phyloP scores from a whole-genome alignment of 305 asterid genomes.

The Nicotiana rustica region DNA sequence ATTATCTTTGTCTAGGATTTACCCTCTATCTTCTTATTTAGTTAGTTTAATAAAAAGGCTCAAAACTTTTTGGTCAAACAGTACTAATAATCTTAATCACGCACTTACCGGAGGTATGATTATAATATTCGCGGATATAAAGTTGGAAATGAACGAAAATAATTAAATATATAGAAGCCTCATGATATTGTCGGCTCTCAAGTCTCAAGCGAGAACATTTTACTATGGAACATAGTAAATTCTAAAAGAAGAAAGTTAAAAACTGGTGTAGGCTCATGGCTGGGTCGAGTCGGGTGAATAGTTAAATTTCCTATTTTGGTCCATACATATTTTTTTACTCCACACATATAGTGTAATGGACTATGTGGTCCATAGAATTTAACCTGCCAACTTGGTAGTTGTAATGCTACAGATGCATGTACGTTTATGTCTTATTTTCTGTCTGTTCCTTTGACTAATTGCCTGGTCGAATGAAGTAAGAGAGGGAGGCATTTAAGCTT shows the following conservation, averaged over 20 bases:
- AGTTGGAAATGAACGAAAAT: background rate
- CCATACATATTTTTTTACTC: background rate
- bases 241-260: background rate
- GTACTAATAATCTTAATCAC: no score
- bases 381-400: conserved; percentile 14
- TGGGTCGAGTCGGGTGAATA: background rate
- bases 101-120: no score
- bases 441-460: conserved; percentile 24
- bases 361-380: conserved; percentile 10
- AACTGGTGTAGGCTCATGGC: background rate
- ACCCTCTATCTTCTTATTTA: no score
- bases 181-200: background rate
- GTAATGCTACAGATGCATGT: background rate
- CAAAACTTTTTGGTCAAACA: no score
- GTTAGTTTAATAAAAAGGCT: no score
- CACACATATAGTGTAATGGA: background rate
- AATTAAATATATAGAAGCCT: background rate
- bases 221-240: background rate
- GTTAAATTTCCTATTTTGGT: background rate
- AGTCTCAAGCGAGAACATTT: background rate
- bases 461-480: background rate
- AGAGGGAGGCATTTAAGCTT: background rate
- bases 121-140: background rate
- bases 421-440: background rate
- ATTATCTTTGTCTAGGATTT: no score